Evolutionary conservation across 108 stramenopile species (phyloP).

Genomic region (Epithemia pelagica): DNA sequence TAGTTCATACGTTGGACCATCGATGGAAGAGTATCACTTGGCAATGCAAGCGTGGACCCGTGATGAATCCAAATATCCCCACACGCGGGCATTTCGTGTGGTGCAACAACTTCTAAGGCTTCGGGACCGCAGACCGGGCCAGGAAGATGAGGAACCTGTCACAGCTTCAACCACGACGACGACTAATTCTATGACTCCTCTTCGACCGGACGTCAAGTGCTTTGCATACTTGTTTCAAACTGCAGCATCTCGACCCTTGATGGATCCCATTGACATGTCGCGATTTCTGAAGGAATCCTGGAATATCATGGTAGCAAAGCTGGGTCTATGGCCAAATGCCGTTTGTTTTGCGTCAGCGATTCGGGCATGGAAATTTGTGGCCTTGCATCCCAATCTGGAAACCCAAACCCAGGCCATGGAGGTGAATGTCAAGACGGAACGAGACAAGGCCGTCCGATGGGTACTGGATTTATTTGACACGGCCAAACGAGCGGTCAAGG

Average conservation of each 20-base stretch:
- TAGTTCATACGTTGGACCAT: slow-evolving; percentile 28
- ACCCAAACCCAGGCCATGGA: slow-evolving; percentile 25
- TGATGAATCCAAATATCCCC: slow-evolving; percentile 21
- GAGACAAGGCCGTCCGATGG: neutral
- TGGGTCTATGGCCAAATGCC: slow-evolving; percentile 34
- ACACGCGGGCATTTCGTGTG: neutral
- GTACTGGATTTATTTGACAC: neutral
- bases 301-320: neutral
- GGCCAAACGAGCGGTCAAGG: neutral
- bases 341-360: slow-evolving; percentile 66
- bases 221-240: slow-evolving; percentile 27
- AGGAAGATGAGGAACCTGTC: neutral
- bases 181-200: neutral
- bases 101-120: neutral
- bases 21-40: slow-evolving; percentile 68
- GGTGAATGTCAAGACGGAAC: slow-evolving; percentile 12
- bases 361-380: slow-evolving; percentile 51
- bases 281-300: neutral
- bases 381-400: slow-evolving; percentile 22
- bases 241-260: slow-evolving; percentile 2
- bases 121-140: neutral
- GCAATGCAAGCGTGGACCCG: slow-evolving; percentile 66
- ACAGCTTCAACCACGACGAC: neutral
- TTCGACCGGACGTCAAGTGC: slow-evolving; percentile 37
- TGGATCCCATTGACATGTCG: neutral